Percentiles rank a stretch among this genome's conserved stretches.
Evolutionary conservation across 2,329 filamentous ascomycete species (phyloP).

Genomic region (Thielaviopsis punctulata): DNA sequence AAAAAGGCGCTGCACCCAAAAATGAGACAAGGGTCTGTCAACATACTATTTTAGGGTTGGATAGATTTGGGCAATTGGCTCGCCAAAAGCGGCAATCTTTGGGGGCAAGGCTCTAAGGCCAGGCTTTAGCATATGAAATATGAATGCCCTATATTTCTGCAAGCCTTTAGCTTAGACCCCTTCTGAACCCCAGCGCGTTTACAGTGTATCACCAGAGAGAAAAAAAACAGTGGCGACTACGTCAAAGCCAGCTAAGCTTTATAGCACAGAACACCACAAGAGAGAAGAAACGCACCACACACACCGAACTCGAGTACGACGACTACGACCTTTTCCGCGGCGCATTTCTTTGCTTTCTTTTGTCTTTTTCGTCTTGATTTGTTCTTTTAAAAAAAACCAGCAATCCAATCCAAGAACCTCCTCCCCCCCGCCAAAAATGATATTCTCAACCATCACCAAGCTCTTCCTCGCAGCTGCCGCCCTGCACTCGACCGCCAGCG

Average conservation of each 20-base stretch:
- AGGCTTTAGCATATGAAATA: neutral
- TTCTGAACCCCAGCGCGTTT: too few species aligned
- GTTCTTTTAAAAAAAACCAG: neutral
- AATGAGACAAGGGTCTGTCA: neutral
- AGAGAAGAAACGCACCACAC: neutral
- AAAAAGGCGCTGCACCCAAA: too few species aligned
- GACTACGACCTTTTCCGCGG: neutral
- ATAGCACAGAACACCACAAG: neutral
- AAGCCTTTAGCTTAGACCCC: too few species aligned
- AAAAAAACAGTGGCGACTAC: too few species aligned
- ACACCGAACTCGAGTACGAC: too few species aligned
- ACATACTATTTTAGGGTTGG: neutral
- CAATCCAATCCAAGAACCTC: neutral
- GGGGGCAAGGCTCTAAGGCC: conserved; percentile 1
- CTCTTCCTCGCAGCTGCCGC: conserved; percentile 24
- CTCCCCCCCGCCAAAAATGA: conserved; percentile 20
- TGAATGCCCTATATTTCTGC: too few species aligned
- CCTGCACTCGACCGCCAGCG: conserved; percentile 40
- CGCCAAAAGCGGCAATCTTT: neutral
- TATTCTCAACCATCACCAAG: conserved; percentile 28
- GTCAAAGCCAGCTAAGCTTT: too few species aligned
- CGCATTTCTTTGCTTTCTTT: neutral
- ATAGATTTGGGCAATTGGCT: neutral
- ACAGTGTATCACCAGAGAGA: too few species aligned
- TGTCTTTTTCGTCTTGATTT: neutral